Conservation (phyloP, 176 grass and related monocot species). For the Carex kokanica region DNA sequence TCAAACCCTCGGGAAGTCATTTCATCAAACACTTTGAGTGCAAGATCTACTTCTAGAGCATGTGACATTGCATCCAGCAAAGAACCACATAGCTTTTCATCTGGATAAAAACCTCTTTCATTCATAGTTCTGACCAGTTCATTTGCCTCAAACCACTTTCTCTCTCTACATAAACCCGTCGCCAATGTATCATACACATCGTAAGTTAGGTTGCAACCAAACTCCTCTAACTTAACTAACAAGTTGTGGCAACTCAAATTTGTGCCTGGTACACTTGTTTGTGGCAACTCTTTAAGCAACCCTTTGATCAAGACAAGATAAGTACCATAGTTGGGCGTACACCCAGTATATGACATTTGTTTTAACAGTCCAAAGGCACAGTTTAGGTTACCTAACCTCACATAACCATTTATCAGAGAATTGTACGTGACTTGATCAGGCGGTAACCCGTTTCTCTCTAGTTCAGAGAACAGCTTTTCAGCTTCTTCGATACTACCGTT, state of each 20-base stretch:
- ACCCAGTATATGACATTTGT: slow-evolving; percentile 44
- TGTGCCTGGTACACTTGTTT: slow-evolving; percentile 38
- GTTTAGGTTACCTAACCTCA: slow-evolving; percentile 45
- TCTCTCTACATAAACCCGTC: slow-evolving; percentile 46
- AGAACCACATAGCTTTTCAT: slow-evolving; percentile 46
- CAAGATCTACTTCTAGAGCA: slow-evolving; percentile 44
- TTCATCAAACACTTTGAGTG: slow-evolving; percentile 39
- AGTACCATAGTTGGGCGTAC: slow-evolving; percentile 43
- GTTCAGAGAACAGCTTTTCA: slow-evolving; percentile 43
- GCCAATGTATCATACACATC: slow-evolving; percentile 38
- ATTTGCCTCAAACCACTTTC: slow-evolving; percentile 56
- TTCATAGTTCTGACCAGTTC: slow-evolving; percentile 43
- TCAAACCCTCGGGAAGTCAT: slow-evolving; percentile 40
- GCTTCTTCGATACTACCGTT: slow-evolving; percentile 47
- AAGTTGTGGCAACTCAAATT: slow-evolving; percentile 26
- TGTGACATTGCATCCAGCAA: slow-evolving; percentile 37
- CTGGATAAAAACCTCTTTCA: slow-evolving; percentile 35
- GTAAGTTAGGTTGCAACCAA: slow-evolving; percentile 33
- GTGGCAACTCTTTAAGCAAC: slow-evolving; percentile 38
- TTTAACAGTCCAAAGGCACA: slow-evolving; percentile 38
- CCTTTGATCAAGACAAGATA: slow-evolving; percentile 57
- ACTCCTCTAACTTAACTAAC: slow-evolving; percentile 42
- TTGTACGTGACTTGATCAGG: slow-evolving; percentile 54
- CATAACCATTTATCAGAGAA: slow-evolving; percentile 53
- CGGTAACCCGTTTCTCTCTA: slow-evolving; percentile 38